A percentile compares a stretch with the other conserved stretches of the same genome.
Conservation (phyloP, 805 yeast species). For the Sugiyamaella valdiviana region DNA sequence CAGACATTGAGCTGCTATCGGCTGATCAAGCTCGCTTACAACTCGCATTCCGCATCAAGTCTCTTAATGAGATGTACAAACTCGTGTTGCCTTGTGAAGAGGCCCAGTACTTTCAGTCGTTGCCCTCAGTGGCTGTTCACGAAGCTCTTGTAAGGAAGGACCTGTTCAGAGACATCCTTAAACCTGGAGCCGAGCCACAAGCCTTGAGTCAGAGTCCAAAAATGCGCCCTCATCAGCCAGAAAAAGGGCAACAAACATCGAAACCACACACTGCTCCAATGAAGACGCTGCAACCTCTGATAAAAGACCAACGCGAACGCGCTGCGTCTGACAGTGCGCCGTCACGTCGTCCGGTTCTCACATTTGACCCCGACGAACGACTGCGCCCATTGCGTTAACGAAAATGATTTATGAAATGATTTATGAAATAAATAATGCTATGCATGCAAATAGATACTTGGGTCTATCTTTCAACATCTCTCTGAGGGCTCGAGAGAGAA, state of each 20-base stretch:
- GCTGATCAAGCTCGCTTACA: neutral
- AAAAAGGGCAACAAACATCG: neutral
- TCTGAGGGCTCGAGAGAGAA: conserved; percentile 6
- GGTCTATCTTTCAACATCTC: neutral
- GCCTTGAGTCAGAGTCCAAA: too few relatives aligned
- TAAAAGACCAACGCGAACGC: neutral
- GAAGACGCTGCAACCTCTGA: neutral
- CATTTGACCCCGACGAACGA: neutral
- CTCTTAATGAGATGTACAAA: neutral
- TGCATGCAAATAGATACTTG: neutral
- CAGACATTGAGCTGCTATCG: conserved; percentile 9
- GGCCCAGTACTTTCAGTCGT: neutral
- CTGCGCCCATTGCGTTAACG: neutral
- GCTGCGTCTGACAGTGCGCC: neutral
- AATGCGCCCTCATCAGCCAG: neutral
- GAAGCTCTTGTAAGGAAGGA: neutral
- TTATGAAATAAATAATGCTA: neutral
- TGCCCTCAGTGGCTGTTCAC: neutral
- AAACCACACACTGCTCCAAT: neutral
- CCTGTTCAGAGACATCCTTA: neutral
- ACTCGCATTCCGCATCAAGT: neutral
- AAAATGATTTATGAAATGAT: neutral
- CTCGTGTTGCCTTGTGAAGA: neutral
- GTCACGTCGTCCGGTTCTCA: neutral
- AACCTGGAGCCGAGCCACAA: neutral